Evolutionary conservation across 108 stramenopile species (phyloP), one percentile per base, ranked within the genome.

Genomic region (Craspedostauros australis): DNA sequence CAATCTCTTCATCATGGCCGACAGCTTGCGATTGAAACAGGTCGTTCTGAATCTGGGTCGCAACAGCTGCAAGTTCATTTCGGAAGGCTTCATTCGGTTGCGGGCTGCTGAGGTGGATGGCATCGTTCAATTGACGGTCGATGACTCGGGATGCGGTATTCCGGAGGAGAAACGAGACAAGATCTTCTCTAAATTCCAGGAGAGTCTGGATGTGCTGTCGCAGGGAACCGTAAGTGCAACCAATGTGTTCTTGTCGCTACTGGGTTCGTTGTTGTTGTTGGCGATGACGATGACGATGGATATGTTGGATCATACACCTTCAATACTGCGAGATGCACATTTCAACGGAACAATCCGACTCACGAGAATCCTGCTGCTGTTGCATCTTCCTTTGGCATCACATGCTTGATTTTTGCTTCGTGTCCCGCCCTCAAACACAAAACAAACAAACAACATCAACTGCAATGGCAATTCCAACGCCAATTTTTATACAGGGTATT

Each of bases 61-160:
- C 4, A 73, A 73, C 38, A 45, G 45, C 21, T 16, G 8, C 7
- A 73, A 73, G 29, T 67, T 67, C 39, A 44, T 67, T 33, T 33
- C 62, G 19, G 26, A 36, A 3, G 72, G 72, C 23, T 73, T 62
- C 54, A 56, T 73, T 39, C 60, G 65, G 8, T 43, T 73, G 3
- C 18, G 23, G 14, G 72, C 58, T 15, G 58, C 60, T 31, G 30
- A 26, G 11, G 39, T 50, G 3, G 39, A 73, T 22, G 49, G 33
- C 8, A 57, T 23, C 5, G 60, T 67, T 11, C 19, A 28, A 15
- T 20, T 72, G 4, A 54, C 37, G 12, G 34, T 64, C 8, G 57
- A 58, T 22, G 70, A 72, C 44, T 62, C 72, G 4, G 72, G 72
- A 5, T 47, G 54, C 11, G 72, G 72, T 2, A 66, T 73, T 25